A percentile compares a stretch with the other conserved stretches of the same genome.
Conservation (phyloP, 345 rosid genomes). For the Sonneratia caseolaris region DNA sequence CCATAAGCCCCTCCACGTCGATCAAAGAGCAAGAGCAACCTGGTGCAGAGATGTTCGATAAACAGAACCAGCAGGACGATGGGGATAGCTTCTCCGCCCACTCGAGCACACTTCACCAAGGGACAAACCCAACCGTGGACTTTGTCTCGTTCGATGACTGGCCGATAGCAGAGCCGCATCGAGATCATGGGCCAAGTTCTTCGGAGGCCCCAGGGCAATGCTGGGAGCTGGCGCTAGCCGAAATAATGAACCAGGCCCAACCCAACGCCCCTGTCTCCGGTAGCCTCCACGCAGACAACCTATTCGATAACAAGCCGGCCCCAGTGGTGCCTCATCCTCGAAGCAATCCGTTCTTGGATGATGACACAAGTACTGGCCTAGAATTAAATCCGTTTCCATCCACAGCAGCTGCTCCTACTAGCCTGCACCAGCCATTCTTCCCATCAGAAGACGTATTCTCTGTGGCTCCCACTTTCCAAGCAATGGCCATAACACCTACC, state of each 20-base stretch:
- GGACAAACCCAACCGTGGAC: neutral
- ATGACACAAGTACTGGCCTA: slow-evolving; percentile 4
- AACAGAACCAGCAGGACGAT: neutral
- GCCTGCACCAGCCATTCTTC: slow-evolving; percentile 6
- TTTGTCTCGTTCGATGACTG: slow-evolving; percentile 1
- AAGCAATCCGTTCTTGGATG: slow-evolving; percentile 47
- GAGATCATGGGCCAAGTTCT: neutral
- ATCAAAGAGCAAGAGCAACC: slow-evolving; percentile 4
- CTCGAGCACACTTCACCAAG: neutral
- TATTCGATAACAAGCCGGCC: slow-evolving; percentile 10
- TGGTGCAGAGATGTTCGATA: neutral
- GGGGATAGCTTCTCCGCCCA: neutral
- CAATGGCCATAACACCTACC: slow-evolving; percentile 27
- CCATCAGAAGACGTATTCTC: slow-evolving; percentile 17
- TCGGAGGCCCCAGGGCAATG: slow-evolving; percentile 1
- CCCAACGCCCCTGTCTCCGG: slow-evolving; percentile 8
- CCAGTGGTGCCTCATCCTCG: slow-evolving; percentile 1
- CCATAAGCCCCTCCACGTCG: slow-evolving; percentile 11
- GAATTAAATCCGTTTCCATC: neutral
- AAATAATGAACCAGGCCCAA: slow-evolving; percentile 17
- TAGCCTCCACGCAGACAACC: neutral
- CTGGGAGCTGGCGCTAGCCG: slow-evolving; percentile 54
- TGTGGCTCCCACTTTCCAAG: slow-evolving; percentile 45
- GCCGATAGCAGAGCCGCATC: neutral
- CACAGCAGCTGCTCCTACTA: neutral